Evolutionary conservation across 2,329 filamentous ascomycete species (phyloP).

Genomic region (Colletotrichum limetticola): DNA sequence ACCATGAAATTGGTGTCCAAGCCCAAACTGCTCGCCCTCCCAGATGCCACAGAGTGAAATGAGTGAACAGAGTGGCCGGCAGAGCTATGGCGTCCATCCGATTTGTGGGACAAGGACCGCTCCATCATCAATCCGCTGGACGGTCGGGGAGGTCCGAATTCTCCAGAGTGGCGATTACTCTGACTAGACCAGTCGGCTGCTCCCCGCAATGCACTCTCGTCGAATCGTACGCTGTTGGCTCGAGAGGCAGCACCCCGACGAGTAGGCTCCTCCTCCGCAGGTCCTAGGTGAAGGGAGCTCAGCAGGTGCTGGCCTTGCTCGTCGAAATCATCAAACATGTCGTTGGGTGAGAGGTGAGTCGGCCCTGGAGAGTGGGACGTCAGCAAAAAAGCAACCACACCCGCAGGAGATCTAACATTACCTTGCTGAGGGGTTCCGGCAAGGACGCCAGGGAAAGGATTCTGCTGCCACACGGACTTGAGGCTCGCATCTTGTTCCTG

Average conservation of each 20-base stretch:
- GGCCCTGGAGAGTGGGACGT: conserved; percentile 68
- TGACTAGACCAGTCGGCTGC: conserved; percentile 84
- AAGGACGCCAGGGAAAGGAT: conserved; percentile 88
- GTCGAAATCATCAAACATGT: conserved; percentile 91
- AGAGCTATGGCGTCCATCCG: conserved; percentile 93
- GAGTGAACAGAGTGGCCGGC: conserved; percentile 75
- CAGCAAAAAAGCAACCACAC: conserved; percentile 26
- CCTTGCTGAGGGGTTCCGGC: conserved; percentile 89
- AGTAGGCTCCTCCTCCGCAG: conserved; percentile 84
- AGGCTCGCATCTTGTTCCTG: conserved; percentile 74
- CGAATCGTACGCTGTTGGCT: conserved; percentile 97
- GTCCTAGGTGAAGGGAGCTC: conserved; percentile 83
- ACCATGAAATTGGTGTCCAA: conserved; percentile 77
- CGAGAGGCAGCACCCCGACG: conserved; percentile 88
- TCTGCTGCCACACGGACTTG: conserved; percentile 92
- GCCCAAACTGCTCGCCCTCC: conserved; percentile 88
- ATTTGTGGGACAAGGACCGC: conserved; percentile 92
- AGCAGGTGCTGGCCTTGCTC: conserved; percentile 85
- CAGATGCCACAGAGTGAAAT: conserved; percentile 77
- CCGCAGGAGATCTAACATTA: conserved; percentile 54
- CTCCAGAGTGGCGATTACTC: conserved; percentile 82
- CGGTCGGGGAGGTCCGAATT: conserved; percentile 81
- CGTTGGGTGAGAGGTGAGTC: conserved; percentile 80
- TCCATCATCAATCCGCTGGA: conserved; percentile 90
- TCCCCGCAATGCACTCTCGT: conserved; percentile 92